Evolutionary conservation across 2,329 filamentous ascomycete species (phyloP).

Genomic region (Neonectria neomacrospora): DNA sequence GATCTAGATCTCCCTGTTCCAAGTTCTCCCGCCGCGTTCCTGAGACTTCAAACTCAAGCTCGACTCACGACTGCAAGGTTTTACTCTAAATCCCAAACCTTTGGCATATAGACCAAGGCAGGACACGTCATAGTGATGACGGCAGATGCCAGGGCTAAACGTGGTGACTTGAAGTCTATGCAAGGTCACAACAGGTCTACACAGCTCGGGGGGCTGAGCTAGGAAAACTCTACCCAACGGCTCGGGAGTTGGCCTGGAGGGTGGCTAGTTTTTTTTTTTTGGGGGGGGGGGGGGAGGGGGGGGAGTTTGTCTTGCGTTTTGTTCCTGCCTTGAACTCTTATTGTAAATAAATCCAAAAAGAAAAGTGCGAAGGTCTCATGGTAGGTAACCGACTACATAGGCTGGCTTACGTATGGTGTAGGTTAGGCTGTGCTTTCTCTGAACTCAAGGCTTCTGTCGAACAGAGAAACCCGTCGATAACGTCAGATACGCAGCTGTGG

Average conservation of each 20-base stretch:
- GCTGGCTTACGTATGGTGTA: neutral
- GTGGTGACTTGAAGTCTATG: neutral
- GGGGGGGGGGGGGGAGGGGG: too few species aligned
- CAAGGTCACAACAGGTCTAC: neutral
- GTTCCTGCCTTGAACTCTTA: neutral
- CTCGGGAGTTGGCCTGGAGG: neutral
- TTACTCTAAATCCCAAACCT: neutral
- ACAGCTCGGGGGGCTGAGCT: neutral
- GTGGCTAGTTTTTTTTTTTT: neutral
- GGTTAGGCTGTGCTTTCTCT: neutral
- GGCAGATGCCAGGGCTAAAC: neutral
- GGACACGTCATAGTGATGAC: neutral
- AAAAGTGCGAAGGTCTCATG: neutral
- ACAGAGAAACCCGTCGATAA: neutral
- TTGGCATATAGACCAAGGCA: neutral
- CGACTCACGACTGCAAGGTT: neutral
- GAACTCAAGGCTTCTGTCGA: neutral
- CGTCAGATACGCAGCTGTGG: neutral
- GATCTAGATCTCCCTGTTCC: neutral
- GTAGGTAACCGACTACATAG: neutral
- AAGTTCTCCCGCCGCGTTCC: neutral
- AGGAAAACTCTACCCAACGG: too few species aligned
- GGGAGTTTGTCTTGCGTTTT: neutral
- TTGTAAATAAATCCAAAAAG: neutral
- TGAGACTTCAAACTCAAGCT: neutral